A percentile compares a stretch with the other conserved stretches of the same genome.
Conservation (phyloP, 2,329 filamentous ascomycete species). For the Parafenestella ontariensis region DNA sequence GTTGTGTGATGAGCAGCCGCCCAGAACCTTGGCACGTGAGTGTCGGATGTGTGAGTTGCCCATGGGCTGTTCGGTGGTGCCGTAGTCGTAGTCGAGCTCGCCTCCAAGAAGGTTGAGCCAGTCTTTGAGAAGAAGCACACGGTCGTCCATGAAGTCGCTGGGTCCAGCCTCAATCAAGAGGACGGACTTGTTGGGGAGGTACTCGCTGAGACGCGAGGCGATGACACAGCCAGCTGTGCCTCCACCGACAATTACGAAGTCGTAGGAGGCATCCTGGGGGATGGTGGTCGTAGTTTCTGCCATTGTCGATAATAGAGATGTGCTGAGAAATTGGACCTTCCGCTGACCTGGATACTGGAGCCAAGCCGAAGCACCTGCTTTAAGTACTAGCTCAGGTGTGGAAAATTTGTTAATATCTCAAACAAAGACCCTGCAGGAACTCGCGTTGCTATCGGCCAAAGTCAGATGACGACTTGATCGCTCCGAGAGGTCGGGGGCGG, state of each 20-base stretch:
- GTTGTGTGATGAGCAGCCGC: constrained; percentile 93
- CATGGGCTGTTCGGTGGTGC: constrained; percentile 86
- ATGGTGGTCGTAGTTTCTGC: constrained; percentile 66
- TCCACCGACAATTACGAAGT: constrained; percentile 86
- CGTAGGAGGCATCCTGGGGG: constrained; percentile 69
- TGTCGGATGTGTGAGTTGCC: constrained; percentile 92
- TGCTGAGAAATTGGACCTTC: background rate
- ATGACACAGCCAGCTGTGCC: constrained; percentile 85
- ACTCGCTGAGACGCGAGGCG: constrained; percentile 79
- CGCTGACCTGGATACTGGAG: background rate
- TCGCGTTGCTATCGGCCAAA: constrained; percentile 4
- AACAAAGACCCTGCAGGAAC: constrained; percentile 1
- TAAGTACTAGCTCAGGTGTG: constrained; percentile 3
- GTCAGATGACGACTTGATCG: constrained; percentile 4
- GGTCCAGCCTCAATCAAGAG: constrained; percentile 88
- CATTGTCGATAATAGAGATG: constrained; percentile 25
- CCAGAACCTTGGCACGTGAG: constrained; percentile 89
- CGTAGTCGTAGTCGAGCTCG: constrained; percentile 89
- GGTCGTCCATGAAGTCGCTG: constrained; percentile 86
- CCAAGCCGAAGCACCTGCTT: background rate
- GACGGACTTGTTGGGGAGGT: constrained; percentile 81
- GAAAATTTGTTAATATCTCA: constrained; percentile 10
- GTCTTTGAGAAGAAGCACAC: constrained; percentile 84
- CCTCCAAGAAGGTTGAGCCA: constrained; percentile 86
- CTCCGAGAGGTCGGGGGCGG: constrained; percentile 14